Base-by-base conservation (phyloP, 2,329 filamentous ascomycete genomes). In the Sporothrix pseudoabietina region DNA sequence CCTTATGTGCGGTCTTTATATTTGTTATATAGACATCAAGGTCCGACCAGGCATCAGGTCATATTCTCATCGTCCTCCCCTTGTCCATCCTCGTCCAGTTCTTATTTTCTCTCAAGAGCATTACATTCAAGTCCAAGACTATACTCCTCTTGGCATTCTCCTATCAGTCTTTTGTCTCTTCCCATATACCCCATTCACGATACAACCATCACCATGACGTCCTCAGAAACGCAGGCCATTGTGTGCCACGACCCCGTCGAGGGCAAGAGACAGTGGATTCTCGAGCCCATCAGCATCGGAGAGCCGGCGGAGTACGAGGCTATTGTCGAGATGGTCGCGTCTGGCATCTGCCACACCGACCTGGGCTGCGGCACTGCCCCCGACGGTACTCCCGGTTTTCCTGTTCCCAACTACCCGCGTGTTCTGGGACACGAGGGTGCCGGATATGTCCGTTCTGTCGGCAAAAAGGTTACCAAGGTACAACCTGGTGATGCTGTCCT, bases 161-260 rank as follows among this genome's bases (percentile, higher is more conserved):
- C 12, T 54, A 54, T 22, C 22, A 54, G 19, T n/a, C 22, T 22
- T 59, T 16, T 32, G 26, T 16, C 30, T 59, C 10, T 59, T 52
- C 9, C 3, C 10, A 59, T 9, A 30, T 19, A 59, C 22, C 10
- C 26, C 30, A 32, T 35, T 32, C 55, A 35, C 22, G 32, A 4
- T 59, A 16, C 55, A 10, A 30, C 26, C 22, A n/a, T 35, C 55
- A 59, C 30, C 10, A 59, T 59, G 55, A 59, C 16, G 55, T 10
- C 26, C 26, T 32, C 22, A 16, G 26, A 26, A 2, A 59, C 55
- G 8, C 55, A 59, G 55, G 55, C 55, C 22, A 59, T 59, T 59
- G 55, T 59, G 19, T 59, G 55, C 55, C 55, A 59, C 55, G 55
- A 59, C 55, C 55, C 55, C 12, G 26, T 59, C 14, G 55, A 59